These are phyloP conservation scores for Juglanconis sp. DNA, from an alignment of 2,329 filamentous ascomycete genomes.

Conservation along the genomic window DNA sequence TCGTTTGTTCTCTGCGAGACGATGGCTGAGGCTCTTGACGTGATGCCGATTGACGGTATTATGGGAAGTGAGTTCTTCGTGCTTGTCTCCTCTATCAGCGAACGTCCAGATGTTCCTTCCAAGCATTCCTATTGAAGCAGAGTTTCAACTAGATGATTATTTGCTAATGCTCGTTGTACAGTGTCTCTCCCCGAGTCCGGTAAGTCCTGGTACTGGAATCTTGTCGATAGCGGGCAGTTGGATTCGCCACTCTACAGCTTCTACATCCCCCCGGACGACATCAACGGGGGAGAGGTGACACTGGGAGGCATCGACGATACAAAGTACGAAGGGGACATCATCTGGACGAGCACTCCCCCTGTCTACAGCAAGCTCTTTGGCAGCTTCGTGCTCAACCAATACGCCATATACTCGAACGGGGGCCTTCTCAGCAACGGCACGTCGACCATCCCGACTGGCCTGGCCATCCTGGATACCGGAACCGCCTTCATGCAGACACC, in stretches of 20 bases:
- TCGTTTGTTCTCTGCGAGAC: constrained; percentile 29
- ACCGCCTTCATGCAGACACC: constrained; percentile 30
- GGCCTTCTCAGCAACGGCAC: constrained; percentile 14
- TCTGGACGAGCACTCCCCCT: constrained; percentile 23
- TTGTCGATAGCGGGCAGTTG: constrained; percentile 25
- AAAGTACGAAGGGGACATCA: constrained; percentile 28
- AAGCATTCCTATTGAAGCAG: neutral
- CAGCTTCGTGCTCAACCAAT: constrained; percentile 27
- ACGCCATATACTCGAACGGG: constrained; percentile 25
- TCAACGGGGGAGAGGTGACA: constrained; percentile 27
- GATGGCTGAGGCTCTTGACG: constrained; percentile 26
- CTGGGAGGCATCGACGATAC: constrained; percentile 30
- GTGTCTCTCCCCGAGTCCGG: constrained; percentile 9
- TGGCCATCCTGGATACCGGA: constrained; percentile 30
- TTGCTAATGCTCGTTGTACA: neutral
- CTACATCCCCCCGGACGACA: constrained; percentile 23
- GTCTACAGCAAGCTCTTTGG: constrained; percentile 15
- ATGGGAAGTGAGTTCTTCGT: constrained; percentile 26
- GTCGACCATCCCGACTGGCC: constrained; percentile 15
- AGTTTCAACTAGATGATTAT: neutral
- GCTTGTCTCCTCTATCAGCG: too few relatives aligned
- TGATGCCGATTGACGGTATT: constrained; percentile 30
- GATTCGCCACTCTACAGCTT: constrained; percentile 27
- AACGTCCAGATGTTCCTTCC: neutral
- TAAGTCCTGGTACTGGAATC: constrained; percentile 27